Base-by-base conservation (phyloP, 805 yeast genomes). In the Wickerhamiella vanderwaltii region DNA sequence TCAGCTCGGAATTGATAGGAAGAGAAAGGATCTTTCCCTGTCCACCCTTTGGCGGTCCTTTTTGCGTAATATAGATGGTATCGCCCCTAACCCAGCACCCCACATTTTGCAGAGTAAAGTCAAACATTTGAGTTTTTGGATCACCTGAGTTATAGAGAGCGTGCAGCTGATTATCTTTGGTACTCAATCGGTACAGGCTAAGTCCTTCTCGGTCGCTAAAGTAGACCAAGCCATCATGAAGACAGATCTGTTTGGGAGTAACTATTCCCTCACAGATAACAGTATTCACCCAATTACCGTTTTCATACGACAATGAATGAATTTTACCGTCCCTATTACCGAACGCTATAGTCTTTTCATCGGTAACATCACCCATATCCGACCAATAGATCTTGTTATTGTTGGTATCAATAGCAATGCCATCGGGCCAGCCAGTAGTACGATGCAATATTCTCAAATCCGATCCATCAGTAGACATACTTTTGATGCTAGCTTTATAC, bases 291-390 rank as follows among this genome's bases (percentile, higher is more conserved):
- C 42, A 31, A n/a, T 23, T 5, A 11, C 29, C 34, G 29, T 22
- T 26, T 18, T 13, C 9, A 6, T 6, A 1, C 6, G 19, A 18
- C 7, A 33, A 17, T n/a, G 17, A 7, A 9, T 33, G 20, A 19
- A 40, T 33, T 17, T 24, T 18, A 15, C 43, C 43, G 20, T 40
- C 43, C n/a, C n/a, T 12, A 29, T 25, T 12, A 9, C n/a, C 35
- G 15, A 17, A 43, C 16, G 24, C 30, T 9, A 15, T 6, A 6
- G 25, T 23, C 20, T 30, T n/a, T 2, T 12, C n/a, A 19, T 37
- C n/a, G 28, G 23, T 15, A 13, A 55, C 54, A 47, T 46, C 46
- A 39, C 57, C 57, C 47, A 45, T 53, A 29, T 28, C 28, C 16
- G 47, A 30, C 41, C 43, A 30, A 15, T 19, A 29, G 12, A 40